These are phyloP conservation scores for Globisporangium ultimum DNA, from an alignment of 352 stramenopile genomes.

Conservation along the genomic window DNA sequence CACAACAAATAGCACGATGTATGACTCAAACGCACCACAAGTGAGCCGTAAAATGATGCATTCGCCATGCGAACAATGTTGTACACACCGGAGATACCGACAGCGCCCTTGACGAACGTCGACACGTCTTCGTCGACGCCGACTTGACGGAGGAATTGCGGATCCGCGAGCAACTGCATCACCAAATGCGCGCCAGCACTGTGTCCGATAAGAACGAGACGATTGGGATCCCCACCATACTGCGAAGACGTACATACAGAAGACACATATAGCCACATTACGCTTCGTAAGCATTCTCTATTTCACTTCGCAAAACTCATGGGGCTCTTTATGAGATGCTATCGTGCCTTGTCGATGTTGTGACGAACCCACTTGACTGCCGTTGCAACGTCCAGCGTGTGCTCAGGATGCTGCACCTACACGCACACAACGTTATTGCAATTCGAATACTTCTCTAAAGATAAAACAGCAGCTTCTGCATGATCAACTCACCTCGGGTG, in stretches of 20 bases:
- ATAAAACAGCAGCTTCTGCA: not conserved
- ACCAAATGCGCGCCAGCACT: slow-evolving; percentile 78
- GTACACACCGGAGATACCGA: slow-evolving; percentile 84
- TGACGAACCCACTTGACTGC: slow-evolving; percentile 60
- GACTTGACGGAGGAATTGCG: slow-evolving; percentile 36
- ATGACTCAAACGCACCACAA: slow-evolving; percentile 25
- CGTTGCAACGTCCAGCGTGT: slow-evolving; percentile 57
- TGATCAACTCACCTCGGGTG: slow-evolving; percentile 46
- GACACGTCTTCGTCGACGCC: slow-evolving; percentile 30
- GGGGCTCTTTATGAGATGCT: too few relatives aligned
- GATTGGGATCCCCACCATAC: slow-evolving; percentile 69
- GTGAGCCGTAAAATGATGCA: slow-evolving; percentile 57
- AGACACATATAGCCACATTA: not conserved
- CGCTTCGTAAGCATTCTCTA: too few relatives aligned
- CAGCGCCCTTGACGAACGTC: slow-evolving; percentile 43
- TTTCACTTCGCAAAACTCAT: too few relatives aligned
- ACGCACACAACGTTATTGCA: too few relatives aligned
- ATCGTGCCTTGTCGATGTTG: slow-evolving; percentile 61
- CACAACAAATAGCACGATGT: not conserved
- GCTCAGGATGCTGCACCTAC: slow-evolving; percentile 54
- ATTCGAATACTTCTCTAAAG: not conserved
- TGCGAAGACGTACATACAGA: slow-evolving; percentile 12
- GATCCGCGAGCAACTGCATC: slow-evolving; percentile 65
- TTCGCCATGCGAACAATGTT: slow-evolving; percentile 83
- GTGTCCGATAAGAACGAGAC: slow-evolving; percentile 63